A percentile compares a stretch with the other conserved stretches of the same genome.
phyloP scores from a whole-genome alignment of 2,329 filamentous ascomycete genomes.

The Nemania diffusa region DNA sequence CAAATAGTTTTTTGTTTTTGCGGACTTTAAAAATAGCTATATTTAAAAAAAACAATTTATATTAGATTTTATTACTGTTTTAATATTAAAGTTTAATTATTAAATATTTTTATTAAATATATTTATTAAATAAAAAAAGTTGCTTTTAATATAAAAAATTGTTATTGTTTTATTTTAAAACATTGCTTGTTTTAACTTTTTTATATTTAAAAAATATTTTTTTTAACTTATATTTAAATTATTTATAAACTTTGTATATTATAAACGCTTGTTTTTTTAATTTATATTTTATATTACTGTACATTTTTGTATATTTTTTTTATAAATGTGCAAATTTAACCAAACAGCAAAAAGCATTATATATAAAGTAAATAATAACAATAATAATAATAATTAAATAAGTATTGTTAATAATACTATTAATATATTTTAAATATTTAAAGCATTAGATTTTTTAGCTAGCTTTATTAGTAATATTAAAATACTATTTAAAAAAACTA shows the following conservation, averaged over 20 bases:
- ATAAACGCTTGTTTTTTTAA: no score
- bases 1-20: constrained; percentile 4
- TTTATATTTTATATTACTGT: background rate
- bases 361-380: background rate
- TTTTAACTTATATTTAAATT: background rate
- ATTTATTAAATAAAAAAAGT: background rate
- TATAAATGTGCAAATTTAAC: no score
- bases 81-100: background rate
- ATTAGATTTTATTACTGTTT: background rate
- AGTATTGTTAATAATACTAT: background rate
- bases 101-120: background rate
- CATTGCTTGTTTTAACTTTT: background rate
- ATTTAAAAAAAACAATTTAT: background rate
- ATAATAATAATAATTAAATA: background rate
- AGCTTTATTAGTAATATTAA: background rate
- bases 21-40: background rate
- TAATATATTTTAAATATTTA: background rate
- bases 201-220: constrained; percentile 5
- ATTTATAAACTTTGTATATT: constrained; percentile 3
- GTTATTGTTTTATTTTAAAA: constrained; percentile 2
- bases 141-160: background rate
- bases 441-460: background rate
- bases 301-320: background rate
- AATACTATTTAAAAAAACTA: background rate
- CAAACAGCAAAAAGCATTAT: background rate